Base-by-base conservation (phyloP, 202 grass and related monocot species). In the Saccharum hybrid region DNA sequence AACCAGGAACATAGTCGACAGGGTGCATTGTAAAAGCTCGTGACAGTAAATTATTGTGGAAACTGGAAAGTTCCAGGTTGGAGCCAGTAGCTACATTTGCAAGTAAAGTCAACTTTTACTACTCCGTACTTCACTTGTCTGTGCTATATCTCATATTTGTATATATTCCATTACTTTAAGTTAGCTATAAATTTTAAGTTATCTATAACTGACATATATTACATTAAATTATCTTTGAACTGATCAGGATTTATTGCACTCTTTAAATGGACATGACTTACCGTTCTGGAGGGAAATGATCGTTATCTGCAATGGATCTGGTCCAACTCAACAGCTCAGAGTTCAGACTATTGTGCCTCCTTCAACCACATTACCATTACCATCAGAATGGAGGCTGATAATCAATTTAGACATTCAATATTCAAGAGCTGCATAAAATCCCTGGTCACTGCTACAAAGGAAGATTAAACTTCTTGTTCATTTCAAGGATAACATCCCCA, bases 401-500 rank as follows among this genome's bases (percentile, higher is more conserved):
- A 65, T 10, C 18, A 74, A 71, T 75, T 79, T 14, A n/a, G 49
- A 68, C 38, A 67, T 21, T 46, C 40, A 54, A 38, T 57, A 46
- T 48, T 49, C 33, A 70, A 38, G 14, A 71, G 10, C 61, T 75
- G 39, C 4, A 80, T 51, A 37, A 51, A 83, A 79, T 36, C 61
- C 33, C 22, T 72, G n/a, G 48, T 75, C 63, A 30, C 23, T 64
- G 19, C 41, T 85, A 65, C 22, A 41, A 13, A 16, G 63, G 11
- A 59, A 77, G 65, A 4, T 22, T 31, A 46, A 86, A 4, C 23
- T 63, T 86, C 34, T 62, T 68, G n/a, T 86, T 90, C 74, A 86
- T 69, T 52, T 75, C 60, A 79, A 86, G 49, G 63, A 90, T 86
- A 80, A 86, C 57, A 59, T 86, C 88, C 63, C 83, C 82, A 87